phyloP scores from a whole-genome alignment of 2,329 filamentous ascomycete species.

The Elsinoe fawcettii region DNA sequence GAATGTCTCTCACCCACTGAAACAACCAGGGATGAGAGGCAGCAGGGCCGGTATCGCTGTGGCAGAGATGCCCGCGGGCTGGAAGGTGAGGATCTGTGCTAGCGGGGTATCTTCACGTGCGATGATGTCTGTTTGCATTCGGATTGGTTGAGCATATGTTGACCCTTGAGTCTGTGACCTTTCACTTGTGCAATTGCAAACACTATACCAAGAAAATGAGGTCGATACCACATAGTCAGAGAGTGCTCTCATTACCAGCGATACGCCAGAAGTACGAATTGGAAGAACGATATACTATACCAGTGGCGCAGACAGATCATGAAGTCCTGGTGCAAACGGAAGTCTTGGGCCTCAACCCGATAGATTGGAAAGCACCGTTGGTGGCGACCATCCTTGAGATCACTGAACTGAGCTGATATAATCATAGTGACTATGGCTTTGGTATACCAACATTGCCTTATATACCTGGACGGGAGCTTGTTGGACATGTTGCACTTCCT shows the following conservation, averaged over 20 bases:
- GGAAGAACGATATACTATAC: not conserved
- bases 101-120: not conserved
- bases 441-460: constrained; percentile 61
- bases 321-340: constrained; percentile 57
- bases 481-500: constrained; percentile 53
- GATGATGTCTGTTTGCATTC: not conserved
- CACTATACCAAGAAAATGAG: not conserved
- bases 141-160: not conserved
- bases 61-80: not conserved
- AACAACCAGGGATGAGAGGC: not conserved
- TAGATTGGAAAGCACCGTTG: constrained; percentile 68
- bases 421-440: constrained; percentile 58
- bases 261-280: constrained; percentile 9
- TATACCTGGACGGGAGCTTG: constrained; percentile 62
- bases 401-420: not conserved
- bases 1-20: not conserved
- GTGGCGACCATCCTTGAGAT: constrained; percentile 24
- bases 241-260: not conserved
- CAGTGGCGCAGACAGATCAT: constrained; percentile 24
- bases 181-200: not conserved
- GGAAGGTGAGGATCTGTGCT: not conserved
- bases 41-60: not conserved
- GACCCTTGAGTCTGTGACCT: not conserved
- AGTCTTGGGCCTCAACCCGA: constrained; percentile 65
- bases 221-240: constrained; percentile 1